A percentile compares a stretch with the other conserved stretches of the same genome.
phyloP scores from a whole-genome alignment of 2,329 filamentous ascomycete genomes.

The Fusarium graminum region DNA sequence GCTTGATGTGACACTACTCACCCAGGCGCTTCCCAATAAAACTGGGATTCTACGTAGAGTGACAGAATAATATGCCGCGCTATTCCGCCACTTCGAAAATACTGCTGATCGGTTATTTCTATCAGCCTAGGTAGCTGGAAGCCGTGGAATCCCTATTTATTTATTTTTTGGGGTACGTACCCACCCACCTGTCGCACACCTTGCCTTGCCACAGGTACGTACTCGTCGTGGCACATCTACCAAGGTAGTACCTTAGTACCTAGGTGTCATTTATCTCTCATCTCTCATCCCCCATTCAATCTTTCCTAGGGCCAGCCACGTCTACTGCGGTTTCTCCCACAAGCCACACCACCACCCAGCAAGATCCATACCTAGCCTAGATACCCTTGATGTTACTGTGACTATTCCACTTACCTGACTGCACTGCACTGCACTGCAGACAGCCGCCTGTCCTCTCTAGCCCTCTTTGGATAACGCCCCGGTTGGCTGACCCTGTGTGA shows the following conservation, averaged over 20 bases:
- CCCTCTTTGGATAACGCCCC: slow-evolving; percentile 38
- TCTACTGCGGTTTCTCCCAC: slow-evolving; percentile 28
- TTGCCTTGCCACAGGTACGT: slow-evolving; percentile 15
- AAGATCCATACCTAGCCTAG: slow-evolving; percentile 15
- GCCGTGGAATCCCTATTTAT: no score
- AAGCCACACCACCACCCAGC: slow-evolving; percentile 33
- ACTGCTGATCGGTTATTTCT: no score
- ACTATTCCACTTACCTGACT: slow-evolving; percentile 13
- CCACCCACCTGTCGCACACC: not conserved
- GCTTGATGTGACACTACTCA: slow-evolving; percentile 34
- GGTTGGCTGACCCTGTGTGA: slow-evolving; percentile 41
- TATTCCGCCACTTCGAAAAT: no score
- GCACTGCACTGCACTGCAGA: slow-evolving; percentile 22
- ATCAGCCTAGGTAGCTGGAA: no score
- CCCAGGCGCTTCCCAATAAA: no score
- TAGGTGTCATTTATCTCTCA: slow-evolving; percentile 29
- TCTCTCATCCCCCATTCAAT: slow-evolving; percentile 5
- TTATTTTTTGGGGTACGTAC: slow-evolving; percentile 6
- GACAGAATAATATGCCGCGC: no score
- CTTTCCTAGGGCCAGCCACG: slow-evolving; percentile 35
- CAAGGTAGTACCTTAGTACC: no score
- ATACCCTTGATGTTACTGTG: slow-evolving; percentile 1
- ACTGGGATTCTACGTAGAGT: no score
- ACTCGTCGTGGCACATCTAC: not conserved
- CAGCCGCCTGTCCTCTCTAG: slow-evolving; percentile 33